Conservation (phyloP, 2,329 filamentous ascomycete species). For the Parafenestella ontariensis region DNA sequence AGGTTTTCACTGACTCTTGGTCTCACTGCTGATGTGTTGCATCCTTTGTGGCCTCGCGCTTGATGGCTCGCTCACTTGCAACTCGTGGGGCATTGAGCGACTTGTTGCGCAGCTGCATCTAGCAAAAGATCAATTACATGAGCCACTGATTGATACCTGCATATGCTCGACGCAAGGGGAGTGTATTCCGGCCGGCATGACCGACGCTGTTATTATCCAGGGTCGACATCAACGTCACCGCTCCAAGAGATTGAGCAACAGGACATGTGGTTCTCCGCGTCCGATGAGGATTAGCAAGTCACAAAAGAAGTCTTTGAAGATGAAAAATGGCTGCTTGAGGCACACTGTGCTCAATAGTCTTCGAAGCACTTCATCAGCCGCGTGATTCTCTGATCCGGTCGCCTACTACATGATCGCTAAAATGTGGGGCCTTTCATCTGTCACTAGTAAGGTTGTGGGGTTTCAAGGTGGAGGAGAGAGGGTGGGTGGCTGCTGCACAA, state of each 20-base stretch:
- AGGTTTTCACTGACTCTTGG: not conserved
- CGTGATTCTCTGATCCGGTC: not conserved
- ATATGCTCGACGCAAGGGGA: not conserved
- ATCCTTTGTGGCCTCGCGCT: not conserved
- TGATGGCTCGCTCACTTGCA: not conserved
- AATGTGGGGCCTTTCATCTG: constrained; percentile 4
- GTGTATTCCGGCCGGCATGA: not conserved
- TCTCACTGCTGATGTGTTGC: not conserved
- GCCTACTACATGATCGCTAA: not conserved
- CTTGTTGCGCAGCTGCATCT: not conserved
- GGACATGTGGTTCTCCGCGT: not conserved
- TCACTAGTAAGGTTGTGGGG: constrained; percentile 8
- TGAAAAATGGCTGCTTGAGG: not conserved
- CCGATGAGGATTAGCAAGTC: not conserved
- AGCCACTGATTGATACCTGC: not conserved
- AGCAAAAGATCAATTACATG: not conserved
- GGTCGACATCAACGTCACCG: not conserved
- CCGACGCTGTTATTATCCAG: not conserved
- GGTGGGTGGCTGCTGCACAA: constrained; percentile 1
- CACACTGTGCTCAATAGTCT: not conserved
- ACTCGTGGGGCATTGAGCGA: not conserved
- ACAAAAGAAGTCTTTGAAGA: not conserved
- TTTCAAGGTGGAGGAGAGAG: constrained; percentile 3
- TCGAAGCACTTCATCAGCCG: not conserved
- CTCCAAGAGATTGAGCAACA: not conserved